Conservation (phyloP, 2,329 filamentous ascomycete genomes). For the Ophidiomyces ophidiicola region DNA sequence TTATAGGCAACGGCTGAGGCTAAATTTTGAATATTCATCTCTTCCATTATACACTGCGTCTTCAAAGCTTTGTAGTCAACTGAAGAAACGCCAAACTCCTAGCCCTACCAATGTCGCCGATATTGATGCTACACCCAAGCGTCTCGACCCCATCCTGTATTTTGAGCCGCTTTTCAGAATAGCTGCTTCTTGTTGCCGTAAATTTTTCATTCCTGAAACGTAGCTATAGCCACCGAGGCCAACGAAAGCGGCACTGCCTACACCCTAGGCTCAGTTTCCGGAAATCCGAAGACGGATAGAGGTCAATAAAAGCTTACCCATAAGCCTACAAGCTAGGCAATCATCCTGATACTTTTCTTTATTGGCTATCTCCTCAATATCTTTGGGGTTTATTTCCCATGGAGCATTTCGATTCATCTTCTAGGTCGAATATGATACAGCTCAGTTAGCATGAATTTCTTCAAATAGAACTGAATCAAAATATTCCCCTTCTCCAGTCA, state of each 20-base stretch:
- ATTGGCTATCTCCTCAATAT: constrained; percentile 46
- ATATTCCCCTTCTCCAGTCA: too few species aligned
- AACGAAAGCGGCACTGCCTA: constrained; percentile 54
- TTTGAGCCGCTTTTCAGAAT: constrained; percentile 58
- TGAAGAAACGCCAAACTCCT: constrained; percentile 53
- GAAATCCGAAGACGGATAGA: not conserved
- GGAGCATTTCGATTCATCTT: constrained; percentile 18
- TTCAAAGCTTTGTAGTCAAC: constrained; percentile 8
- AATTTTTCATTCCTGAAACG: constrained; percentile 58
- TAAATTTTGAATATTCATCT: not conserved
- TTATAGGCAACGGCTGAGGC: not conserved
- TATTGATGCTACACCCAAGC: constrained; percentile 53
- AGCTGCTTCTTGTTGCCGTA: constrained; percentile 48
- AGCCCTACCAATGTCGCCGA: constrained; percentile 57
- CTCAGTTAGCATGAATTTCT: too few species aligned
- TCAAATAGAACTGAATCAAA: too few species aligned
- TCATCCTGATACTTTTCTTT: constrained; percentile 41
- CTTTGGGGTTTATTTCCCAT: constrained; percentile 43
- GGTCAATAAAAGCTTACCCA: constrained; percentile 43
- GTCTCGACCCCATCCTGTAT: constrained; percentile 60
- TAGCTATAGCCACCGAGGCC: constrained; percentile 69
- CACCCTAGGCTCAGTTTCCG: not conserved
- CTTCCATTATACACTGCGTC: not conserved
- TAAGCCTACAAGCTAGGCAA: constrained; percentile 57
- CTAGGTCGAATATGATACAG: too few species aligned